Percentiles rank a stretch among this genome's conserved stretches.
Conservation (phyloP, 768 basidiomycete genomes). For the Termitomyces sp. region DNA sequence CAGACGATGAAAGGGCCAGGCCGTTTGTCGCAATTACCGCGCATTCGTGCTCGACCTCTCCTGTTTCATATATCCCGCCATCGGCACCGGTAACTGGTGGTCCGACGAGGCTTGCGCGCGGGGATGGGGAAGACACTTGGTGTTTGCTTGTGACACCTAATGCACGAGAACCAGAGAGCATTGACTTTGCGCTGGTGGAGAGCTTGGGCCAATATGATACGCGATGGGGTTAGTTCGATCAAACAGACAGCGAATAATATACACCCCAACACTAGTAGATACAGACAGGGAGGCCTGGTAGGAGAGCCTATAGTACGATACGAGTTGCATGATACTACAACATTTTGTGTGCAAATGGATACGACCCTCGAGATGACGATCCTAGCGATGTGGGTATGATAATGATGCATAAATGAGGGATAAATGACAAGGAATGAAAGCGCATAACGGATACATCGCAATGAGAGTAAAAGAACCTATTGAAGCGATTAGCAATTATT, state of each 20-base stretch:
- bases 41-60: constrained; percentile 38
- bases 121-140: constrained; percentile 50
- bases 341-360: constrained; percentile 7
- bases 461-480: no score
- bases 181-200: constrained; percentile 30
- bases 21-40: constrained; percentile 39
- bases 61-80: constrained; percentile 45
- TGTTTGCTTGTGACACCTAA: constrained; percentile 31
- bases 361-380: constrained; percentile 3
- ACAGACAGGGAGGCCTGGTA: neutral
- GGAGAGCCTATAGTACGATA: neutral
- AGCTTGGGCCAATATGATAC: constrained; percentile 23
- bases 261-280: constrained; percentile 11
- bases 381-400: constrained; percentile 1
- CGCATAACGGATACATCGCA: neutral
- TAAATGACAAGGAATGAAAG: constrained; percentile 4
- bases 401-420: constrained; percentile 12
- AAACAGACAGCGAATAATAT: neutral
- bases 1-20: neutral
- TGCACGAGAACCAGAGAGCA: constrained; percentile 1
- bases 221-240: constrained; percentile 20
- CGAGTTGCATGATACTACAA: constrained; percentile 8
- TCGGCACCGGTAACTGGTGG: constrained; percentile 13
- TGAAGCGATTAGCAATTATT: constrained; percentile 7
- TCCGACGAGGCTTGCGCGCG: constrained; percentile 35